A percentile compares a stretch with the other conserved stretches of the same genome.
Evolutionary conservation across 2,329 filamentous ascomycete genomes (phyloP).

Genomic region (Ophiostoma perfectum): DNA sequence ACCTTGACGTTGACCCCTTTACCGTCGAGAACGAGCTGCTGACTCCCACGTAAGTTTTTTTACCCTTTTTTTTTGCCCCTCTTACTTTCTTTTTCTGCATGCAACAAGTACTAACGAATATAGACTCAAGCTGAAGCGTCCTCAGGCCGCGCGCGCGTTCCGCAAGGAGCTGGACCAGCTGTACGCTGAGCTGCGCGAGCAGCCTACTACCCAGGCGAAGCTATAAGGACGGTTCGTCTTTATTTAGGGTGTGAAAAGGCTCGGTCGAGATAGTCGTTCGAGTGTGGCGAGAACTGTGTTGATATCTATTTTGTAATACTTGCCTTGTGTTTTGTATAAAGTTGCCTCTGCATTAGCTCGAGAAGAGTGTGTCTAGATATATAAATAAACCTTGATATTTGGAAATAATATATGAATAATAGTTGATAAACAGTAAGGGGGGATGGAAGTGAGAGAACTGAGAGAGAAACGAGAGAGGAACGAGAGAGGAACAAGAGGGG

Average conservation of each 20-base stretch:
- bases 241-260: neutral
- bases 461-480: no score
- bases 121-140: slow-evolving; percentile 55
- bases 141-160: slow-evolving; percentile 50
- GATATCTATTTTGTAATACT: neutral
- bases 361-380: no score
- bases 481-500: no score
- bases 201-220: slow-evolving; percentile 39
- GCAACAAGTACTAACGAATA: slow-evolving; percentile 29
- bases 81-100: slow-evolving; percentile 27
- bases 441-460: no score
- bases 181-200: slow-evolving; percentile 50
- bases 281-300: neutral
- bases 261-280: neutral
- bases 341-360: no score
- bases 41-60: slow-evolving; percentile 56
- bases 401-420: no score
- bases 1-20: slow-evolving; percentile 82
- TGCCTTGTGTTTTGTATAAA: no score
- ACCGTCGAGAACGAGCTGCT: slow-evolving; percentile 86
- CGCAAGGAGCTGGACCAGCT: slow-evolving; percentile 49
- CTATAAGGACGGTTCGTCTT: slow-evolving; percentile 32
- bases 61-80: slow-evolving; percentile 50
- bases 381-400: no score
- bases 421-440: no score